These are phyloP conservation scores for Casuarina equisetifolia DNA, from an alignment of 306 rosid species.

Conservation along the genomic window DNA sequence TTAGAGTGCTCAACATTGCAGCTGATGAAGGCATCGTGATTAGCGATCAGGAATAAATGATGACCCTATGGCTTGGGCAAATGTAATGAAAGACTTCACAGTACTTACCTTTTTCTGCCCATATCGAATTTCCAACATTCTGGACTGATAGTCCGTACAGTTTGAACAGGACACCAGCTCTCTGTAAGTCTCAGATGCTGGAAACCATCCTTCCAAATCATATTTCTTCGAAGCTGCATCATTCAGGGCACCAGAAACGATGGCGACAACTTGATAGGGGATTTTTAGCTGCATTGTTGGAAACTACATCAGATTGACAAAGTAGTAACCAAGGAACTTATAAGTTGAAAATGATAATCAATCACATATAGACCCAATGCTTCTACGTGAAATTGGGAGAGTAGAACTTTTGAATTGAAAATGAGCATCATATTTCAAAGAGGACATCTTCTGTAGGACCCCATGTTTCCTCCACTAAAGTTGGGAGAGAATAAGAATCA, in stretches of 20 bases:
- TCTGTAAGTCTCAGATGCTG: slow-evolving; percentile 81
- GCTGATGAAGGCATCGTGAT: neutral
- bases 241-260: slow-evolving; percentile 96
- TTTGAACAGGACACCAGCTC: slow-evolving; percentile 95
- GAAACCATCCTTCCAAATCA: slow-evolving; percentile 97
- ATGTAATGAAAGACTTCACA: slow-evolving; percentile 5
- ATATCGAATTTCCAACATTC: slow-evolving; percentile 82
- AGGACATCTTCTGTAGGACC: no score
- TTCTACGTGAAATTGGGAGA: neutral
- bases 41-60: neutral
- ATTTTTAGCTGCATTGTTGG: slow-evolving; percentile 56
- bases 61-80: neutral
- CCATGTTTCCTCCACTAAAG: no score
- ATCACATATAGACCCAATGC: neutral
- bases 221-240: slow-evolving; percentile 98
- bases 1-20: neutral
- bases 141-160: slow-evolving; percentile 93
- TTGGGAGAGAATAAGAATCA: neutral
- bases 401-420: neutral
- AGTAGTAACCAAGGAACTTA: neutral
- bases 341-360: neutral
- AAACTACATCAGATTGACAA: neutral
- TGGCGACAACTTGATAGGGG: slow-evolving; percentile 84
- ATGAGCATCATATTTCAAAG: no score
- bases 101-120: slow-evolving; percentile 88